Conservation (phyloP, 2,329 filamentous ascomycete genomes). For the Akanthomyces lecanii region DNA sequence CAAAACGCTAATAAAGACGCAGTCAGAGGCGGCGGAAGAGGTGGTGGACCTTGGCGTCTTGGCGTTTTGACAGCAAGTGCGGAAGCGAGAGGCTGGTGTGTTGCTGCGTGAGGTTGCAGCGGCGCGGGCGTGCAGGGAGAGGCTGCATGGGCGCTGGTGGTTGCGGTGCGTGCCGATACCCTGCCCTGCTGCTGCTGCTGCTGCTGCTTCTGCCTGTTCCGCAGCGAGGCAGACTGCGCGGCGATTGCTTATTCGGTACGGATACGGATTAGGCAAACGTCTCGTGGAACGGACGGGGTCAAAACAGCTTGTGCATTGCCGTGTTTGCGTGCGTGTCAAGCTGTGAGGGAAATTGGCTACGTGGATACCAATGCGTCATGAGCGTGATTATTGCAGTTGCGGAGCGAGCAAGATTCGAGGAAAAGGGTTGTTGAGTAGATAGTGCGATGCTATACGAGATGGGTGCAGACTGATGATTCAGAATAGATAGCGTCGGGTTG, state of each 20-base stretch:
- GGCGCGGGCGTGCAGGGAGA: background rate
- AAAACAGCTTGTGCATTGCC: constrained; percentile 3
- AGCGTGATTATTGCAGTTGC: constrained; percentile 7
- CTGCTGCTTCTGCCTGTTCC: background rate
- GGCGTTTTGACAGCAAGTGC: constrained; percentile 6
- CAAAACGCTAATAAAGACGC: background rate
- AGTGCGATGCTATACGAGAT: background rate
- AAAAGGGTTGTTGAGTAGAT: background rate
- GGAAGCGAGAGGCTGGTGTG: background rate
- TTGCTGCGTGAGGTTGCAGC: background rate
- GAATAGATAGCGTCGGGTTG: background rate
- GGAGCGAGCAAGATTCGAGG: background rate
- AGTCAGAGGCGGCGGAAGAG: background rate
- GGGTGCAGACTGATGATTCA: background rate
- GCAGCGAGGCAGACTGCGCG: constrained; percentile 6
- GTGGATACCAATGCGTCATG: constrained; percentile 16
- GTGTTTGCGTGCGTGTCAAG: constrained; percentile 4
- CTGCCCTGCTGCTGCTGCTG: background rate
- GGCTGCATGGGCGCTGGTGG: background rate
- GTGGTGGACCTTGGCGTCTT: constrained; percentile 11
- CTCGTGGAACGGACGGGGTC: constrained; percentile 11
- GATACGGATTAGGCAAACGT: background rate
- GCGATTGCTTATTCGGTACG: constrained; percentile 1
- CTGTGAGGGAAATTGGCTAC: constrained; percentile 7
- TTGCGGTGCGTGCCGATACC: background rate